Evolutionary conservation across 2,329 filamentous ascomycete species (phyloP).

Genomic region (Neonectria hederae): DNA sequence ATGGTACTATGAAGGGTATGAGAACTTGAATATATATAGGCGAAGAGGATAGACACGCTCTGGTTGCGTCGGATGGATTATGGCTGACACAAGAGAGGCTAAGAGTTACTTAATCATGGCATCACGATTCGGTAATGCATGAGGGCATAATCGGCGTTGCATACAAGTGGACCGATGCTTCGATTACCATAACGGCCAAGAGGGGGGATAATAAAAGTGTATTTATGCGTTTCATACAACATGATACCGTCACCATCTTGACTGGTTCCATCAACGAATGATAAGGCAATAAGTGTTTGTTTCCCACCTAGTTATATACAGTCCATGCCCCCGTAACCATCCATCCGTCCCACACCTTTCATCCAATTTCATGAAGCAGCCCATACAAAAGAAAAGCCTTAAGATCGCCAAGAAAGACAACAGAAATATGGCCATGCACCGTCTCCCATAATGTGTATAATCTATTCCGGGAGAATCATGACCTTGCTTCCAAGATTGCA

Average conservation of each 20-base stretch:
- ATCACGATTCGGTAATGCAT: background rate
- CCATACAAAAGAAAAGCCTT: background rate
- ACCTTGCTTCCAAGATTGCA: constrained; percentile 5
- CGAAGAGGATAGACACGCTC: background rate
- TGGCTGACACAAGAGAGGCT: no score
- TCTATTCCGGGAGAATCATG: constrained; percentile 10
- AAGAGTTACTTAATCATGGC: background rate
- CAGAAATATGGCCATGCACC: background rate
- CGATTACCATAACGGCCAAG: background rate
- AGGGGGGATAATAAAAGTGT: background rate
- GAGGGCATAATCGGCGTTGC: background rate
- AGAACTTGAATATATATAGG: background rate
- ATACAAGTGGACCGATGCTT: background rate
- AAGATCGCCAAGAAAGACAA: constrained; percentile 12
- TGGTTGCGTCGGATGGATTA: background rate
- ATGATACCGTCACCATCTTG: background rate
- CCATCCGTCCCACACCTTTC: background rate
- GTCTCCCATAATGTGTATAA: background rate
- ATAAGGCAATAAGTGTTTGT: background rate
- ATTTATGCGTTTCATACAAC: background rate
- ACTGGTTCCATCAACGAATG: background rate
- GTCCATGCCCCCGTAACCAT: background rate
- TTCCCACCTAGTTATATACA: background rate
- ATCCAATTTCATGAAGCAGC: background rate
- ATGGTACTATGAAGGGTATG: constrained; percentile 34